Evolutionary conservation across 768 basidiomycete genomes (phyloP).

Genomic region (Saitozyma sp.): DNA sequence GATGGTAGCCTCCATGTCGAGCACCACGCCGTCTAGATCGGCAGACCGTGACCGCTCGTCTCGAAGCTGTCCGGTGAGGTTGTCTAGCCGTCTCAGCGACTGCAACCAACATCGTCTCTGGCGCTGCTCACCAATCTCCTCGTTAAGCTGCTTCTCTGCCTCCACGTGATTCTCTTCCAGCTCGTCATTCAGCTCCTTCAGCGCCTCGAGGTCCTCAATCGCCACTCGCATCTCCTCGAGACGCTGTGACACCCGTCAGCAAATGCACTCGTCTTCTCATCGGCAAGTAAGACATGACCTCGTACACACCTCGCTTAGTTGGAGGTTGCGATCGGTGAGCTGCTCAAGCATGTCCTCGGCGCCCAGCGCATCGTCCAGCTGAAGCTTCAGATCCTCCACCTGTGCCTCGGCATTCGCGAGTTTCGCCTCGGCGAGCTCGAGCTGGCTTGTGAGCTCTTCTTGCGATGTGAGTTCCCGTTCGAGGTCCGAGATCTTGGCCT

Average conservation of each 20-base stretch:
- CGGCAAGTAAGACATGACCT: neutral
- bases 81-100: slow-evolving; percentile 11
- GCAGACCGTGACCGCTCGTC: slow-evolving; percentile 68
- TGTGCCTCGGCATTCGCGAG: slow-evolving; percentile 85
- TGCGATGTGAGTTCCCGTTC: slow-evolving; percentile 79
- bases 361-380: slow-evolving; percentile 90
- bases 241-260: slow-evolving; percentile 61
- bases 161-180: slow-evolving; percentile 94
- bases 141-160: slow-evolving; percentile 85
- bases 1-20: slow-evolving; percentile 86
- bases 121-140: slow-evolving; percentile 72
- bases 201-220: slow-evolving; percentile 91
- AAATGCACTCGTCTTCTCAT: neutral
- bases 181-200: slow-evolving; percentile 95
- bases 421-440: slow-evolving; percentile 75
- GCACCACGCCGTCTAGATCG: slow-evolving; percentile 71
- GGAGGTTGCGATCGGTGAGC: slow-evolving; percentile 88
- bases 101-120: neutral
- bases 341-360: slow-evolving; percentile 96
- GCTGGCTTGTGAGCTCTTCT: slow-evolving; percentile 76
- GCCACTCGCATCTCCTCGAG: slow-evolving; percentile 96
- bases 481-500: slow-evolving; percentile 76
- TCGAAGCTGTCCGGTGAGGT: slow-evolving; percentile 58
- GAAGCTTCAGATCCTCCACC: slow-evolving; percentile 88
- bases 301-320: slow-evolving; percentile 76